Evolutionary conservation across 2,329 filamentous ascomycete species (phyloP), one percentile per base, ranked within the genome.

Genomic region (Paecilomyces formosus): DNA sequence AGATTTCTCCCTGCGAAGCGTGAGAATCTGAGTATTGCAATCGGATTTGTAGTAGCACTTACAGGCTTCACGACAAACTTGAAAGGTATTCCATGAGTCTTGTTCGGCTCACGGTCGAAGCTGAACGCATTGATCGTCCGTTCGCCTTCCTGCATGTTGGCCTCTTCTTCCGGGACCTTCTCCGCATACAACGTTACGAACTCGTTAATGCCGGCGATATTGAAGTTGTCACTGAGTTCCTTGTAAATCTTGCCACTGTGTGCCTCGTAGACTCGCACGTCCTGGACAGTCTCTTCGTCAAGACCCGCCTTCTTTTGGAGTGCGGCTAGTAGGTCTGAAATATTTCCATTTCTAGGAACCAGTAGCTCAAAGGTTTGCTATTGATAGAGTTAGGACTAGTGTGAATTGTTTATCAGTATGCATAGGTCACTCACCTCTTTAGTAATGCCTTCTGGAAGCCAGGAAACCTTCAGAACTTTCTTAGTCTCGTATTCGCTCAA

Each of bases 401-500:
- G 49, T 21, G n/a, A 7, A 30, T 54, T n/a, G 22, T 13, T 5
- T 56, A 18, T 12, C 35, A 18, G 18, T 15, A 21, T n/a, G 13
- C 9, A 3, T 31, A 33, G 35, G 26, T 21, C 15, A 70, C 82
- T 73, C 75, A 90, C 89, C 77, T 96, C 92, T 78, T 97, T 97
- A 11, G 86, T 86, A 62, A 97, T 88, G 51, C 94, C 94, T 62
- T 99, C 94, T 49, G 88, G 89, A 53, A 99, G 79, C 85, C 89
- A 93, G 1, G 82, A 89, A 54, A 99, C 77, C 72, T 90, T 93
- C 62, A 97, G 78, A 58, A 80, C 85, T 79, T 95, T 97, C 79
- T 96, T 94, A 58, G 90, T 94, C 70, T 99, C 94, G 51, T 96
- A 81, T 73, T 99, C 95, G 24, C 90, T 89, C 53, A 99, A 77